These are phyloP conservation scores for Kwoniella bestiolae DNA, from an alignment of 768 basidiomycete species.

Conservation along the genomic window DNA sequence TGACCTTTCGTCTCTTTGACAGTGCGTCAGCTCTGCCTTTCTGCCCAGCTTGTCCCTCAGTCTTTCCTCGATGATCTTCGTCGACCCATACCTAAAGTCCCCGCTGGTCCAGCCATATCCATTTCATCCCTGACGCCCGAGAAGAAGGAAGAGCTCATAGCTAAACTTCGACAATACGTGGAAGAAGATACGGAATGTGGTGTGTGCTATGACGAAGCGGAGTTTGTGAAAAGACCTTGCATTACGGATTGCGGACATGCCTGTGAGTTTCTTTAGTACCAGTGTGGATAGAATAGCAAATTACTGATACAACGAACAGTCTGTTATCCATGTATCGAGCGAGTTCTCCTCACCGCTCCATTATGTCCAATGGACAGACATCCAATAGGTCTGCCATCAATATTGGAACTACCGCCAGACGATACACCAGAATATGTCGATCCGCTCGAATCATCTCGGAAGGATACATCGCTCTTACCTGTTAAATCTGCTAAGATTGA, in stretches of 20 bases:
- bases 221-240: constrained; percentile 25
- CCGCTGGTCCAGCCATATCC: constrained; percentile 20
- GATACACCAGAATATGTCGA: constrained; percentile 25
- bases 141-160: constrained; percentile 30
- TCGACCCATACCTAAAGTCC: constrained; percentile 4
- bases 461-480: constrained; percentile 7
- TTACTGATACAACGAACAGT: constrained; percentile 19
- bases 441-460: constrained; percentile 22
- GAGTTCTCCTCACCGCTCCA: constrained; percentile 18
- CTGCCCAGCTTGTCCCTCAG: constrained; percentile 38
- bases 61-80: constrained; percentile 46
- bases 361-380: constrained; percentile 47
- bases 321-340: constrained; percentile 43
- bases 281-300: neutral
- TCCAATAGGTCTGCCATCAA: constrained; percentile 28
- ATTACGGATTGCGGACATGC: constrained; percentile 50
- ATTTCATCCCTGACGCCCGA: constrained; percentile 26
- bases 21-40: constrained; percentile 52
- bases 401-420: constrained; percentile 39
- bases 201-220: constrained; percentile 32
- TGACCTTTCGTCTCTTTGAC: neutral
- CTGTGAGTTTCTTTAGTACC: constrained; percentile 28
- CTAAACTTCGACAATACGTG: constrained; percentile 37
- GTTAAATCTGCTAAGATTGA: constrained; percentile 77
- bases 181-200: constrained; percentile 46